Percentiles rank a stretch among this genome's conserved stretches.
Conservation (phyloP, 1,139 yeast species). For the Nematodospora anomalae region DNA sequence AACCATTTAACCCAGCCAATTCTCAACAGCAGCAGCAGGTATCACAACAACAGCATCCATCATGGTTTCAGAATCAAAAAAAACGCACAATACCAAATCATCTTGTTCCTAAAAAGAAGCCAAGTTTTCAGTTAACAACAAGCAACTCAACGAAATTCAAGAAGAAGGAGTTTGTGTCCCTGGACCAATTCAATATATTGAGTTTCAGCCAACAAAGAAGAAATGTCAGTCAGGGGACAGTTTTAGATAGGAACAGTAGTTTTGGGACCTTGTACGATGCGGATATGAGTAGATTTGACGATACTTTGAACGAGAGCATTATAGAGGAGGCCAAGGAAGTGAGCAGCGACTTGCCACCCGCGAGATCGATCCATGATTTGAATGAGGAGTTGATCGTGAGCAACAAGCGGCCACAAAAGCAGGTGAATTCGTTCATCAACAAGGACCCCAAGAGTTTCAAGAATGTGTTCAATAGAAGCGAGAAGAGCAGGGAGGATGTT, state of each 20-base stretch:
- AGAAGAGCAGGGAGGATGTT: conserved; percentile 9
- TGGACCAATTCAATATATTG: conserved; percentile 35
- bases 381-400: conserved; percentile 36
- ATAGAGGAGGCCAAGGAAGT: conserved; percentile 24
- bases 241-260: conserved; percentile 12
- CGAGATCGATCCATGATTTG: conserved; percentile 58
- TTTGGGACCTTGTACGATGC: conserved; percentile 18
- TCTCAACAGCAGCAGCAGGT: conserved; percentile 2
- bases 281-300: conserved; percentile 31
- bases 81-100: conserved; percentile 62
- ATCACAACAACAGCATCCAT: conserved; percentile 26
- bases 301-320: conserved; percentile 30
- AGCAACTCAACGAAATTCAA: conserved; percentile 21
- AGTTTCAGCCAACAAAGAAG: conserved; percentile 37
- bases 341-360: conserved; percentile 53
- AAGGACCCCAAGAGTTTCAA: conserved; percentile 48
- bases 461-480: conserved; percentile 45
- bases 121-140: conserved; percentile 41
- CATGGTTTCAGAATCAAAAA: conserved; percentile 57
- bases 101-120: conserved; percentile 43
- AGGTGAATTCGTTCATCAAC: conserved; percentile 37
- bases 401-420: conserved; percentile 27
- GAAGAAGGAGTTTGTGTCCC: conserved; percentile 15
- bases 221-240: conserved; percentile 13
- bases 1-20: not conserved